Base-by-base conservation (phyloP, 1,139 yeast species). In the Spencermartinsiella ligniputridi region DNA sequence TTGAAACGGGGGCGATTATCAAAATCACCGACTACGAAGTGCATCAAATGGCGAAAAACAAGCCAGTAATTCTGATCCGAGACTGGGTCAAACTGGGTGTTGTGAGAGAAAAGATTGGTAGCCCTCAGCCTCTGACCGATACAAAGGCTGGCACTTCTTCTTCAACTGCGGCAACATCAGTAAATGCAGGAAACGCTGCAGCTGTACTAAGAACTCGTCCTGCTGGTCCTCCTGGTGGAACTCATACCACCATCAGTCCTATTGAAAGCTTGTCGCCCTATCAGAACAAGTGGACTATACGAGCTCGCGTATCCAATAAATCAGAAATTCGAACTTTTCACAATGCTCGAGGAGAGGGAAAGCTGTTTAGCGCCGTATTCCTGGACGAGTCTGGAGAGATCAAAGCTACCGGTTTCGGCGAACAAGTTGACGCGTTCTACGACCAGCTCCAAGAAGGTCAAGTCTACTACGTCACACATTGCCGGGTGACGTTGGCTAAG, bases 361-460 rank as follows among this genome's bases (percentile, higher is more conserved):
- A 87, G 63, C 74, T 94, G 49, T 88, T 94, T 70, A 84, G 84
- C 56, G 88, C 88, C 35, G 87, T 89, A 55, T 79, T 94, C 53
- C 70, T 90, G 52, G 99, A 94, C 62, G 96, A 94, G 62, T 84
- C 96, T 4, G 96, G 95, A 58, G 98, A 92, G 69, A 94, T 94
- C 57, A 78, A 95, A 58, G 97, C 96, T 13, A 89, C 97, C 6
- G 97, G 95, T 3, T 94, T 94, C 67, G 87, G 86, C 62, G 94
- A 88, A 37, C 76, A 78, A 53, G 97, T 94, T 5, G 95, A 86
- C 50, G 79, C 78, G 60, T 83, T 78, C 58, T 83, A 78, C 66
- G 84, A 83, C 54, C 60, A 79, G 39, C 71, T 94, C 48, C 85
- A 85, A 63, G 97, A 89, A 61, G 97, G 96, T 27, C 83, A 85